Evolutionary conservation across 306 rosid genomes (phyloP).

Genomic region (Corylus americana): DNA sequence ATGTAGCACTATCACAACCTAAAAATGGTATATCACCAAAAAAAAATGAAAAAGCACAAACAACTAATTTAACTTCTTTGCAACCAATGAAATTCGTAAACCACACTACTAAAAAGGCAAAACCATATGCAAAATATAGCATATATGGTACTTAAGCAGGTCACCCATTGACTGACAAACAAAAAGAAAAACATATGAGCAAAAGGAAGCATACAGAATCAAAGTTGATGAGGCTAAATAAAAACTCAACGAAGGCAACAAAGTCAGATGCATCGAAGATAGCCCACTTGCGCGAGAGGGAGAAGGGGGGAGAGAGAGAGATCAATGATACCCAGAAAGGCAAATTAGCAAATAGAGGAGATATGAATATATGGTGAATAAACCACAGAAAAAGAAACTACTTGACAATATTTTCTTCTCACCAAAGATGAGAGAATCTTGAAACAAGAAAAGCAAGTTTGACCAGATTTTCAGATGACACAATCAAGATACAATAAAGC

Average conservation of each 20-base stretch:
- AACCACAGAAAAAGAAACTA: background rate
- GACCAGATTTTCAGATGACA: background rate
- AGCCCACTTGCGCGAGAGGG: background rate
- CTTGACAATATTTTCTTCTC: background rate
- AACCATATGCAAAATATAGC: background rate
- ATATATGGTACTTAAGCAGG: background rate
- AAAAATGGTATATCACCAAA: background rate
- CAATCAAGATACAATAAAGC: background rate
- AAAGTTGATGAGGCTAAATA: background rate
- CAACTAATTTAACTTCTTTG: conserved; percentile 1
- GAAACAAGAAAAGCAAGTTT: conserved; percentile 9
- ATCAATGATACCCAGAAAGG: conserved; percentile 9
- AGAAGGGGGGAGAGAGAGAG: background rate
- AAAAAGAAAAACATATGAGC: background rate
- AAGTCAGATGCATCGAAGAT: background rate
- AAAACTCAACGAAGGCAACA: background rate
- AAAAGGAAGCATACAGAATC: background rate
- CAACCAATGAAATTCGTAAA: conserved; percentile 4
- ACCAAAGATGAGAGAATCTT: conserved; percentile 10
- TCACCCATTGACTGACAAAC: background rate
- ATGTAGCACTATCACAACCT: background rate
- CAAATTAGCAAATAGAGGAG: background rate
- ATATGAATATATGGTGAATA: conserved; percentile 7
- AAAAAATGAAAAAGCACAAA: background rate
- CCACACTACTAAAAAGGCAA: background rate